Base-by-base conservation (phyloP, 176 grass and related monocot genomes). In the Zizania latifolia region DNA sequence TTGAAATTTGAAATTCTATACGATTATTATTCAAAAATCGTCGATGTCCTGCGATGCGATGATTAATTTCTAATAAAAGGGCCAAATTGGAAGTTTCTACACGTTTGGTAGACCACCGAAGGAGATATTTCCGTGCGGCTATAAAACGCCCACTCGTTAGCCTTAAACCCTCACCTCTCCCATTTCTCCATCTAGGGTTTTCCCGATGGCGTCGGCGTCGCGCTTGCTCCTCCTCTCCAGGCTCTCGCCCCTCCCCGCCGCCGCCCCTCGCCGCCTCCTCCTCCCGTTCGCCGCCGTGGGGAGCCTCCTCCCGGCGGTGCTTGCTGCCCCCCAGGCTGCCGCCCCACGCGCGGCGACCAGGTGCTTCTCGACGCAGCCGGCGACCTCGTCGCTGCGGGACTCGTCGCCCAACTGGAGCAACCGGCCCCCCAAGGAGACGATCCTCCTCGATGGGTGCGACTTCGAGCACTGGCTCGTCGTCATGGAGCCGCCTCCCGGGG, bases 401-500 rank as follows among this genome's bases (percentile, higher is more conserved):
- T 83, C 87, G 43, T 90, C 78, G 19, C 90, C 93, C 6, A 92
- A 86, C 81, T 97, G 83, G 87, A 93, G 74, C 82, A 97, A 89
- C 57, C 83, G 86, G 5, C 93, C 93, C 0, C 88, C 93, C 41
- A 93, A 93, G 45, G 88, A 97, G 83, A 91, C 90, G 5, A 93
- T 97, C 45, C 80, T 93, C 39, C 80, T 93, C 21, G 94, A 97
- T 11, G 94, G 90, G 0, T 97, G 90, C 51, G 90, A 97, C 78
- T 97, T 97, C 59, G 88, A 97, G 81, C 94, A 97, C 60, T 97
- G 90, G 90, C 88, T 97, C 11, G 70, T 97, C 55, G 88, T 97
- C 70, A 61, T 97, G 88, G 93, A 97, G 15, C 85, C 87, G 40
- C 90, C 93, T 1, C 62, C 84, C 0, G 87, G 90, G n/a, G 43